Percentiles rank a stretch among this genome's conserved stretches.
Evolutionary conservation across 495 filamentous ascomycete species (phyloP).

Genomic region (Chaetomium cochliodes): DNA sequence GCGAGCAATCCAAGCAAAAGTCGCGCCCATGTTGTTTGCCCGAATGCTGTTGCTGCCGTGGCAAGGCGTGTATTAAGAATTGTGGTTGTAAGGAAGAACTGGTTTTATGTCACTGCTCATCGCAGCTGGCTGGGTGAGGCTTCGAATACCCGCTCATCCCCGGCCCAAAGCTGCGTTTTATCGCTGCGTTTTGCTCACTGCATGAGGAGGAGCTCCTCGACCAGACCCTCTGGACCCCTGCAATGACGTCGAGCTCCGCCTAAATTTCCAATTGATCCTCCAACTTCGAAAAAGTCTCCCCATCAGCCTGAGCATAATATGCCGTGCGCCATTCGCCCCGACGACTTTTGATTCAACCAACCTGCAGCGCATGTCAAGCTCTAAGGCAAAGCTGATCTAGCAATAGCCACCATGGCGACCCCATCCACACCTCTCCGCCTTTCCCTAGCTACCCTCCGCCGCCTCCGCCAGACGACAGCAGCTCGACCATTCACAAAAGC

Average conservation of each 20-base stretch:
- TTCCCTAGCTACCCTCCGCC: slow-evolving; percentile 4
- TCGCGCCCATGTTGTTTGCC: slow-evolving; percentile 12
- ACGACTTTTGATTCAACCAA: background rate
- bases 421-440: slow-evolving; percentile 14
- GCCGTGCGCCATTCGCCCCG: background rate
- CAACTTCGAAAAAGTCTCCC: background rate
- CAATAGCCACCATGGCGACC: slow-evolving; percentile 16
- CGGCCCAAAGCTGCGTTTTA: background rate
- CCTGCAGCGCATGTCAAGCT: background rate
- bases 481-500: background rate
- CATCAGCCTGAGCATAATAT: background rate
- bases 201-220: background rate
- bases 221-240: slow-evolving; percentile 19
- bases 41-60: background rate
- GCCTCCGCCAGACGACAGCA: slow-evolving; percentile 20
- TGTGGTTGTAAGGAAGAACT: background rate
- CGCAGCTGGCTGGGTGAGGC: too few species aligned
- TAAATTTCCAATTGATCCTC: slow-evolving; percentile 13
- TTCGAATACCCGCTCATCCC: background rate
- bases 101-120: background rate
- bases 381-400: background rate
- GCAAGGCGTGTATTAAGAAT: background rate
- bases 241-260: slow-evolving; percentile 28
- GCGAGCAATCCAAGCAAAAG: slow-evolving; percentile 24
- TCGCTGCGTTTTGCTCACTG: background rate